Base-by-base conservation (phyloP, 1,139 yeast genomes). In the Komagataea norvegica region DNA sequence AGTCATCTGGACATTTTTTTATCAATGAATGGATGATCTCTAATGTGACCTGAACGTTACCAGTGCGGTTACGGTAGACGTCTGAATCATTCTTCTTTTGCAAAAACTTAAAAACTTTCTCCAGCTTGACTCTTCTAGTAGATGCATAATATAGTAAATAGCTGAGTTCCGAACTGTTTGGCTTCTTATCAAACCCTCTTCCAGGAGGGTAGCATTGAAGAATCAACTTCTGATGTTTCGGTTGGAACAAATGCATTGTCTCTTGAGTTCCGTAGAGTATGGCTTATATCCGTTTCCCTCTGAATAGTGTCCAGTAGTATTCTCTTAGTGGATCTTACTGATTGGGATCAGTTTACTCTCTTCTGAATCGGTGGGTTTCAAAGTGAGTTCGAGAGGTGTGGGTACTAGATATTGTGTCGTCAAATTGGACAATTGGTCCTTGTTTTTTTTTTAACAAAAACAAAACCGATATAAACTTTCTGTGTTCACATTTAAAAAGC, bases 181-280 rank as follows among this genome's bases (percentile, higher is more conserved):
- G 95, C 51, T 83, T 81, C 63, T 88, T 88, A 52, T 88, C 96
- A 6, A 74, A 72, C 7, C 79, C 81, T 45, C 86, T 72, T 2
- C 97, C 96, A 2, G 93, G 76, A 3, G 96, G 98, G 59, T 89
- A 91, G 65, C 98, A 91, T 59, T 85, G 95, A 39, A 84, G 73
- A 30, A 91, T 85, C 54, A 89, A 70, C 56, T 84, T 81, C 61
- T 88, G 96, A 59, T 89, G 97, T 59, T 89, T 89, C 6, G 95
- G 85, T 34, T 68, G 70, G 51, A 77, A 74, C 44, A 75, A 54
- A 23, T 44, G 50, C 53, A 49, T 46, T 14, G 11, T 18, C 21
- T 26, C 29, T 26, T 18, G 15, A 11, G 10, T n/a, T 8, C 24
- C 10, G 24, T 21, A 8, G 24, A 21, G 24, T 10, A 10, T 21